Percentiles rank a stretch among this genome's conserved stretches.
These are phyloP conservation scores for Phytopythium vexans DNA, from an alignment of 352 stramenopile genomes.

Conservation along the genomic window DNA sequence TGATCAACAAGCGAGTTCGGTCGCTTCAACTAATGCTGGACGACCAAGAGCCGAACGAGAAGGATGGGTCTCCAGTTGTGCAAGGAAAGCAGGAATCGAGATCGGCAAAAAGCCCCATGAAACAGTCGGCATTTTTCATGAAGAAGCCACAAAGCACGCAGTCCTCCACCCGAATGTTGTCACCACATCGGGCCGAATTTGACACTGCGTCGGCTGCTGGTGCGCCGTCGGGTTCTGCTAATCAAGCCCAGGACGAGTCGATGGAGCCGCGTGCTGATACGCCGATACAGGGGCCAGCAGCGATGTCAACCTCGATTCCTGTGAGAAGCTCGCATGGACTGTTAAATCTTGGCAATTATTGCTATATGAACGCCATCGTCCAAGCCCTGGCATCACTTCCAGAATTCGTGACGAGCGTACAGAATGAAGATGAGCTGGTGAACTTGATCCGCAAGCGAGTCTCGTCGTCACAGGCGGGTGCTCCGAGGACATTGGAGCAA, in stretches of 20 bases:
- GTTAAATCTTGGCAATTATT: constrained; percentile 92
- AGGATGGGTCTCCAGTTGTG: neutral
- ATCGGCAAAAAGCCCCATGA: no score
- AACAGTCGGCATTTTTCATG: constrained; percentile 43
- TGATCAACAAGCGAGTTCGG: constrained; percentile 70
- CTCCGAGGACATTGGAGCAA: constrained; percentile 36
- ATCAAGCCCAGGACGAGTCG: no score
- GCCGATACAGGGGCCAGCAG: neutral
- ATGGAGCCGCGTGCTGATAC: no score
- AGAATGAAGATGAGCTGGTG: constrained; percentile 56
- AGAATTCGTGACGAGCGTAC: constrained; percentile 49
- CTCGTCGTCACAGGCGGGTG: constrained; percentile 3
- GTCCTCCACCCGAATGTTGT: no score
- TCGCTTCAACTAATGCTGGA: constrained; percentile 79
- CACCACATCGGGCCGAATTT: no score
- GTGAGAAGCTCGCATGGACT: constrained; percentile 80
- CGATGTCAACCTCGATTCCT: neutral
- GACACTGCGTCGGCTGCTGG: no score
- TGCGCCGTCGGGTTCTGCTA: no score
- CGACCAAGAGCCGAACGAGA: constrained; percentile 34
- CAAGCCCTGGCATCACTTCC: constrained; percentile 72
- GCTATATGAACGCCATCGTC: constrained; percentile 95
- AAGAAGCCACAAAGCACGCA: constrained; percentile 12
- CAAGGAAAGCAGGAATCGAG: neutral
- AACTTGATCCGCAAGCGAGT: constrained; percentile 52